phyloP scores from a whole-genome alignment of 805 yeast genomes.

The Candida incommunis region DNA sequence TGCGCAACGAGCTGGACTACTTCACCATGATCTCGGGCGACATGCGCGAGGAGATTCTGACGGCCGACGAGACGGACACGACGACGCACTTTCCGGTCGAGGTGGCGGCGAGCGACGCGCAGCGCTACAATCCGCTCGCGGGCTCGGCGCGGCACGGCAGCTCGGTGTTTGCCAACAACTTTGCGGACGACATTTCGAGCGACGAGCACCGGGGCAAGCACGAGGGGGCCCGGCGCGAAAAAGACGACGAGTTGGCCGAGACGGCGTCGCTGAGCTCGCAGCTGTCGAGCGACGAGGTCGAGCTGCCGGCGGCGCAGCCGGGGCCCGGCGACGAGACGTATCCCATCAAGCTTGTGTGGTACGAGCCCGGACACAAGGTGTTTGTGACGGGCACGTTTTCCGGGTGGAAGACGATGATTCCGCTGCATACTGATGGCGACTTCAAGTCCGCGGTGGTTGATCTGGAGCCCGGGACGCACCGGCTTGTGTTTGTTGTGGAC shows the following conservation, averaged over 20 bases:
- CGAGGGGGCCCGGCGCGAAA: not conserved
- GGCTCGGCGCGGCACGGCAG: not conserved
- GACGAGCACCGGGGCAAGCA: not conserved
- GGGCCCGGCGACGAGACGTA: not conserved
- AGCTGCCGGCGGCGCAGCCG: constrained; percentile 32
- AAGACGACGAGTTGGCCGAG: not conserved
- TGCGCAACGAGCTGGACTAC: not conserved
- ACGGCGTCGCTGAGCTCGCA: not conserved
- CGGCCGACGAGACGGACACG: not conserved
- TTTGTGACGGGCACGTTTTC: constrained; percentile 88
- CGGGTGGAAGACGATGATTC: constrained; percentile 90
- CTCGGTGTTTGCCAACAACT: not conserved
- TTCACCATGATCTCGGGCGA: constrained; percentile 1
- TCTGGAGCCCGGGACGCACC: constrained; percentile 67
- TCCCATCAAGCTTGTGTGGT: constrained; percentile 1
- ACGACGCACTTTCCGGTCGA: not conserved
- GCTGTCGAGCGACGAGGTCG: not conserved
- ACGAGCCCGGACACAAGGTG: constrained; percentile 48
- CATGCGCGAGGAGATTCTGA: not conserved
- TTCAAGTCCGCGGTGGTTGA: not conserved
- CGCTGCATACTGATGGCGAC: constrained; percentile 23
- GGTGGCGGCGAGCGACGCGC: too few species aligned
- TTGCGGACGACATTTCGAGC: not conserved
- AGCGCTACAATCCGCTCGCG: not conserved
- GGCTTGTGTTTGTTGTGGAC: constrained; percentile 81